Conservation (phyloP, 352 stramenopile genomes). For the Elongisporangium undulatum region DNA sequence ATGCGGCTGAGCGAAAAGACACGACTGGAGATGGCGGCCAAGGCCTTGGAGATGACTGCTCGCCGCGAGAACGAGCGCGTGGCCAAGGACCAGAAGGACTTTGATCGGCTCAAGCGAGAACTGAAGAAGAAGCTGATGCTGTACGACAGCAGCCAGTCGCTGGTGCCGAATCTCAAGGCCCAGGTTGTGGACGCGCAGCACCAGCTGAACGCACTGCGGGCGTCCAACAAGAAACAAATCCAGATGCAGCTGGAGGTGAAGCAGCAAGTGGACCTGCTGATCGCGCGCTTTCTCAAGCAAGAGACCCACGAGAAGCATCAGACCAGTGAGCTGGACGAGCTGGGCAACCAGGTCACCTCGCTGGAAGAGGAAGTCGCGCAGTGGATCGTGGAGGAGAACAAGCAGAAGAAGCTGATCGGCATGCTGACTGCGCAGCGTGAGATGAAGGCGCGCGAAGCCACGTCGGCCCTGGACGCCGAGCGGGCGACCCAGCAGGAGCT, state of each 20-base stretch:
- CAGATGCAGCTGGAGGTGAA: conserved; percentile 78
- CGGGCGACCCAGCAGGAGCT: conserved; percentile 87
- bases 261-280: conserved; percentile 89
- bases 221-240: conserved; percentile 68
- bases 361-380: conserved; percentile 83
- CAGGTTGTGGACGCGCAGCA: conserved; percentile 81
- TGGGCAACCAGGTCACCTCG: conserved; percentile 55
- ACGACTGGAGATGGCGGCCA: conserved; percentile 58
- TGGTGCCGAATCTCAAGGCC: conserved; percentile 77
- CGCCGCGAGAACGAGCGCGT: conserved; percentile 68
- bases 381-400: conserved; percentile 86
- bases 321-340: conserved; percentile 48
- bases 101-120: conserved; percentile 81
- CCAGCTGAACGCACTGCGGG: conserved; percentile 42
- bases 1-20: conserved; percentile 67
- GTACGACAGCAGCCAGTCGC: conserved; percentile 60
- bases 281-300: conserved; percentile 85
- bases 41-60: conserved; percentile 36
- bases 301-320: conserved; percentile 81
- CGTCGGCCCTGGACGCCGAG: conserved; percentile 69
- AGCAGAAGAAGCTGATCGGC: conserved; percentile 85
- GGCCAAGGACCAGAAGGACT: conserved; percentile 64
- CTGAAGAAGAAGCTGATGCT: conserved; percentile 87
- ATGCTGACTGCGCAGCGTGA: conserved; percentile 89
- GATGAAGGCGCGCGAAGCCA: conserved; percentile 86